phyloP scores from a whole-genome alignment of 2,329 filamentous ascomycete genomes.

The Fusarium sp. region DNA sequence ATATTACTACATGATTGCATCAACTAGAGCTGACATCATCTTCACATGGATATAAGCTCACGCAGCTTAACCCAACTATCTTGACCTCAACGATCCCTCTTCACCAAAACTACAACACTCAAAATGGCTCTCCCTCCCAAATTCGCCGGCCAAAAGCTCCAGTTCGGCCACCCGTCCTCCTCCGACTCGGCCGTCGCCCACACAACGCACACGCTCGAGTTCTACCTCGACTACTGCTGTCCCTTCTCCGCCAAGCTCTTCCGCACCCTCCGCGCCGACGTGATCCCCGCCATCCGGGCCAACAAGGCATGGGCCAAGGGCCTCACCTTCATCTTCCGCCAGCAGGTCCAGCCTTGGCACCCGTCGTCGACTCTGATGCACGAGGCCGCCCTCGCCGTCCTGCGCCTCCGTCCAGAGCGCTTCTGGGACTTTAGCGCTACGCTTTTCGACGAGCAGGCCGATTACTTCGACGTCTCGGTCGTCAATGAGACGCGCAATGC shows the following conservation, averaged over 20 bases:
- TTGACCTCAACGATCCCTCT: background rate
- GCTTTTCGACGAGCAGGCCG: constrained; percentile 73
- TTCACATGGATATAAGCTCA: constrained; percentile 16
- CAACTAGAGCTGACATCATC: constrained; percentile 30
- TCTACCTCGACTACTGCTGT: constrained; percentile 91
- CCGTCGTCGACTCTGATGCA: constrained; percentile 83
- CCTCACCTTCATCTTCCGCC: constrained; percentile 84
- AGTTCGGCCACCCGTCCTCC: constrained; percentile 55
- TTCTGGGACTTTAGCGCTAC: constrained; percentile 84
- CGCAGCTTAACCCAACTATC: background rate
- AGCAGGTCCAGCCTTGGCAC: constrained; percentile 96
- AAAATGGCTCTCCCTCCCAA: constrained; percentile 82
- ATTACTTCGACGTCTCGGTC: constrained; percentile 86
- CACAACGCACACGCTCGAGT: constrained; percentile 68
- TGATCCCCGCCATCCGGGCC: constrained; percentile 72
- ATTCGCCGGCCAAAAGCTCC: constrained; percentile 77
- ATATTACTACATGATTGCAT: constrained; percentile 24
- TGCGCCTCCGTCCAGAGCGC: constrained; percentile 72
- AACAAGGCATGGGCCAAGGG: constrained; percentile 66
- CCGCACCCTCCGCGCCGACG: constrained; percentile 74
- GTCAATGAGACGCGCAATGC: constrained; percentile 86
- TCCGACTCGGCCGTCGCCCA: constrained; percentile 53
- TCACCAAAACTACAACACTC: background rate
- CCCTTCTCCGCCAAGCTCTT: constrained; percentile 78
- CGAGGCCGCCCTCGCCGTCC: constrained; percentile 86